Evolutionary conservation across 257 asterid species (phyloP).

Genomic region (Solanum ossicruentum): DNA sequence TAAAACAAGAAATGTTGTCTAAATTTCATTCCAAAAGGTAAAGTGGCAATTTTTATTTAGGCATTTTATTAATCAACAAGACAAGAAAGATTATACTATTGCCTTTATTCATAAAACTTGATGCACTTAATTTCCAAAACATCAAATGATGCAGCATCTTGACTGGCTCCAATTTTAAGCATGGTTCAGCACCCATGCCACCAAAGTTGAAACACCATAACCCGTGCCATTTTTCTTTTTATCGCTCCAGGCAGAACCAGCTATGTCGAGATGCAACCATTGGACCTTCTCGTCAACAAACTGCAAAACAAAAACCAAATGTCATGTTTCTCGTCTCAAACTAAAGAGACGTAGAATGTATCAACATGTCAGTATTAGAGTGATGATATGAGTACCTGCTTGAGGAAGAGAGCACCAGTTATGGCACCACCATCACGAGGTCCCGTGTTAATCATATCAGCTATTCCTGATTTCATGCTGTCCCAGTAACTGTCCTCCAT

Average conservation of each 20-base stretch:
- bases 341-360: background rate
- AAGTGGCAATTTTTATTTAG: background rate
- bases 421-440: constrained; percentile 88
- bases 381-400: constrained; percentile 45
- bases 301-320: constrained; percentile 19
- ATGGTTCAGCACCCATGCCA: constrained; percentile 44
- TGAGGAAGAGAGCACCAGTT: constrained; percentile 93
- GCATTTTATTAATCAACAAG: background rate
- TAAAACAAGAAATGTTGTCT: too few species aligned
- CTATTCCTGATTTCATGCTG: constrained; percentile 86
- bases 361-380: too few species aligned
- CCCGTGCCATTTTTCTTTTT: constrained; percentile 79
- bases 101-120: background rate
- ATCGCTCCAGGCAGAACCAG: constrained; percentile 81
- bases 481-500: constrained; percentile 97
- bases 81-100: background rate
- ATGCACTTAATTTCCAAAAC: background rate
- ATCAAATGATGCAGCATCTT: background rate
- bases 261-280: constrained; percentile 95
- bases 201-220: constrained; percentile 70
- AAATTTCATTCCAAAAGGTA: background rate
- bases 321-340: background rate
- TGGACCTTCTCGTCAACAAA: constrained; percentile 94
- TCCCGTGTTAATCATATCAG: constrained; percentile 94
- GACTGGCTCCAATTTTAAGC: background rate